Evolutionary conservation across 139 green algal genomes (phyloP).

Genomic region (Zygnema cylindricum): DNA sequence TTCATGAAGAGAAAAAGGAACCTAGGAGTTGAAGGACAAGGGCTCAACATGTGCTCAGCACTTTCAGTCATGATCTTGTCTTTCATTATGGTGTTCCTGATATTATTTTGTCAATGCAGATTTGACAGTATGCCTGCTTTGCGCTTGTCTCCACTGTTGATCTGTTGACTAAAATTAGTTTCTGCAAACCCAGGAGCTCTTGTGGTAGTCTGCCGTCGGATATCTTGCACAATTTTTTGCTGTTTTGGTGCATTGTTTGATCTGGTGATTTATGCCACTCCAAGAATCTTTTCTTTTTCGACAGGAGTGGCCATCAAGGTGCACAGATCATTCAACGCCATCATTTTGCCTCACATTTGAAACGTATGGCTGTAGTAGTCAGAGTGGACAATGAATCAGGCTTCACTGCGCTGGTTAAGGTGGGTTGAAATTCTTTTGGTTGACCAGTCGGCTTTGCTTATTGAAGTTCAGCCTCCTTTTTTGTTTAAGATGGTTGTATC

Average conservation of each 20-base stretch:
- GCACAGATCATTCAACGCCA: conserved; percentile 74
- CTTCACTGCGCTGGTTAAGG: conserved; percentile 57
- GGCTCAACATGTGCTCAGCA: not conserved
- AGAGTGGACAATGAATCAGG: conserved; percentile 56
- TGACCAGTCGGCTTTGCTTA: too few relatives aligned
- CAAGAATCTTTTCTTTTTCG: too few relatives aligned
- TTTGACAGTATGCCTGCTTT: not conserved
- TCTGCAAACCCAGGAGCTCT: not conserved
- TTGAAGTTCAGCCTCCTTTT: too few relatives aligned
- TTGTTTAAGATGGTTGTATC: too few relatives aligned
- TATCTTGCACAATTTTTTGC: too few relatives aligned
- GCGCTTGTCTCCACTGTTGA: not conserved
- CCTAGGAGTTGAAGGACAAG: not conserved
- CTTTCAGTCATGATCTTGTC: not conserved
- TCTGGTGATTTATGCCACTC: too few relatives aligned
- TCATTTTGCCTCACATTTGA: conserved; percentile 90
- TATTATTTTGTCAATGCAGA: not conserved
- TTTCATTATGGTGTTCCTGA: not conserved
- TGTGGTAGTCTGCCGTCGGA: too few relatives aligned
- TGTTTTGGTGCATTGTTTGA: too few relatives aligned
- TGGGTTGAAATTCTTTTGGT: not conserved
- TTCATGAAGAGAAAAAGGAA: too few relatives aligned
- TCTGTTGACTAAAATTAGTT: not conserved
- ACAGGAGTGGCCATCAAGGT: conserved; percentile 11
- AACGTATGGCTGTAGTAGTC: conserved; percentile 87